phyloP scores from a whole-genome alignment of 1,284 basidiomycete species.

The Tranzscheliella williamsii region DNA sequence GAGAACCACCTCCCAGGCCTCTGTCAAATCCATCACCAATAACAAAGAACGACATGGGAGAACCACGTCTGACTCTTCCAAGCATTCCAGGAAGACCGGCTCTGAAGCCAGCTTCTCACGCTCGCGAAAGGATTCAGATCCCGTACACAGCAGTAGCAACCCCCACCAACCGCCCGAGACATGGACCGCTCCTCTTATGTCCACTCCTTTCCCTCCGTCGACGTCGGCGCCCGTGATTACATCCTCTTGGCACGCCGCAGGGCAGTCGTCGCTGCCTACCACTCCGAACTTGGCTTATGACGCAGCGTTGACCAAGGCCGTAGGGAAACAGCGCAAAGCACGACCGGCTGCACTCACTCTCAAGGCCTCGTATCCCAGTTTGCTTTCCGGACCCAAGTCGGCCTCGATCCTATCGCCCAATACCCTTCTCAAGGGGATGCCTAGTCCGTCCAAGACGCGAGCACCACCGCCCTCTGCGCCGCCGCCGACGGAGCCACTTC shows the following conservation, averaged over 20 bases:
- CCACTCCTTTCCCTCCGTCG: constrained; percentile 12
- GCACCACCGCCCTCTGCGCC: constrained; percentile 35
- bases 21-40: not conserved
- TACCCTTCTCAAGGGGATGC: constrained; percentile 8
- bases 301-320: constrained; percentile 14
- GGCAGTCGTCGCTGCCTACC: constrained; percentile 6
- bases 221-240: constrained; percentile 4
- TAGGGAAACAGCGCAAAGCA: constrained; percentile 23
- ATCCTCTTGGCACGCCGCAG: not conserved
- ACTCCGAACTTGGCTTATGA: constrained; percentile 21
- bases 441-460: constrained; percentile 21
- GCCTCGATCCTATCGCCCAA: constrained; percentile 3
- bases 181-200: constrained; percentile 2
- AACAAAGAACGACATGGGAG: not conserved
- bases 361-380: not conserved
- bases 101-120: not conserved
- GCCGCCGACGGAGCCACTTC: constrained; percentile 40
- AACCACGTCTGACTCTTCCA: constrained; percentile 7
- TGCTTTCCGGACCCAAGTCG: not conserved
- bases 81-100: not conserved
- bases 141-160: not conserved
- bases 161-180: not conserved
- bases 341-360: constrained; percentile 30
- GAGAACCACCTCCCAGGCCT: constrained; percentile 6
- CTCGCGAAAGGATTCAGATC: not conserved